Percentiles rank a stretch among this genome's conserved stretches.
Evolutionary conservation across 345 rosid species (phyloP).

Genomic region (Brassica incana): DNA sequence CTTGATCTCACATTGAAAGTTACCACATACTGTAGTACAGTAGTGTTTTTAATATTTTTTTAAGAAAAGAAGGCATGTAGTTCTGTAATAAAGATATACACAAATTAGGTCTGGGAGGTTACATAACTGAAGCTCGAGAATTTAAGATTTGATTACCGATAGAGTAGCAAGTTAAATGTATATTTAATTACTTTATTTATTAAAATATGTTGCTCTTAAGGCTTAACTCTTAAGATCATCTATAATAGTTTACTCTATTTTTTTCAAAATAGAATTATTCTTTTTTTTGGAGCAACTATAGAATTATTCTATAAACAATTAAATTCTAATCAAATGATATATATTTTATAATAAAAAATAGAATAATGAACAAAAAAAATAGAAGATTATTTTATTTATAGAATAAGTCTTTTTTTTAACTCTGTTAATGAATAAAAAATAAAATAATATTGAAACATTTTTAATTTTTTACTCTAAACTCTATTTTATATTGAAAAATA

Average conservation of each 20-base stretch:
- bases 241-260: too few species aligned
- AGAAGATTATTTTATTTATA: too few species aligned
- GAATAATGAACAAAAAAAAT: too few species aligned
- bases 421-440: too few species aligned
- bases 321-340: too few species aligned
- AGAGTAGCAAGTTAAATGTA: background rate
- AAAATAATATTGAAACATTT: too few species aligned
- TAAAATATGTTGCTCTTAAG: background rate
- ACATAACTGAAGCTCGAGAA: background rate
- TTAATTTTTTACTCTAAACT: too few species aligned
- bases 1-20: conserved; percentile 16
- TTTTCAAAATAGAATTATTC: too few species aligned
- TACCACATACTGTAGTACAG: background rate
- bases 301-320: too few species aligned
- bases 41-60: background rate
- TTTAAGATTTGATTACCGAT: background rate
- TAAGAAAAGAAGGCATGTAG: background rate
- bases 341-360: too few species aligned
- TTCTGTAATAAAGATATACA: background rate
- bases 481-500: too few species aligned
- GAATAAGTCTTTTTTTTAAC: background rate
- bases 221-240: background rate
- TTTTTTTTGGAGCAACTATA: too few species aligned
- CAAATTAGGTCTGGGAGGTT: background rate
- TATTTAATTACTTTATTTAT: background rate